Evolutionary conservation across 352 stramenopile species (phyloP), one percentile per base, ranked within the genome.

Genomic region (Saprolegnia parasitica): DNA sequence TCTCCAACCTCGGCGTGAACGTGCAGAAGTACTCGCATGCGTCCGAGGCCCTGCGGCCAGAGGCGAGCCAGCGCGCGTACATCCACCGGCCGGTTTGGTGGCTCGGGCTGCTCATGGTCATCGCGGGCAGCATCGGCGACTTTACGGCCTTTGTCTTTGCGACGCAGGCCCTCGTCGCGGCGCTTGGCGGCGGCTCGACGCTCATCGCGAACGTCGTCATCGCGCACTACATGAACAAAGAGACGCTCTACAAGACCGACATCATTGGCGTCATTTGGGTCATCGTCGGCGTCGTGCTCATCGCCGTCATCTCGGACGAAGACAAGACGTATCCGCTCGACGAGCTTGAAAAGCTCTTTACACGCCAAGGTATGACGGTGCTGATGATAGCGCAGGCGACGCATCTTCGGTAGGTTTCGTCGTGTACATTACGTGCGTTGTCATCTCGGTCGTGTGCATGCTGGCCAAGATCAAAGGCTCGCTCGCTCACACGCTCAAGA

Each of bases 1-100:
- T 96, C 47, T 95, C 86, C 35, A 97, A 97, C 62, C 71, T 97
- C 29, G 90, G 90, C 66, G 86, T 96, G 37, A 96, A 96, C 68
- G 82, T 95, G 35, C 87, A 96, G 71, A 96, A 96, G 76, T 93
- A 88, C 72, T 95, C 84, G 50, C 88, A 96, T 73, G 78, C 77
- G 5, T 73, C 73, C 18, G 88, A 96, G 64, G 72, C 80, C 10
- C 57, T 68, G 50, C 68, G 73, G 32, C 80, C 84, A 5, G 66
- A 72, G 24, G 61, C 64, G n/a, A 71, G 82, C 26, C 87, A 88
- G 54, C 78, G 81, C 11, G 76, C 86, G 24, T 97, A 96, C 76
- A 77, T 95, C 24, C 81, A 78, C n/a, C 88, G 90, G 9, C 90
- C 90, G 32, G 74, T 96, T 47, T 97, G 90, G 90, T 93, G 87